phyloP scores from a whole-genome alignment of 2,329 filamentous ascomycete species.

The Alternaria arborescens region DNA sequence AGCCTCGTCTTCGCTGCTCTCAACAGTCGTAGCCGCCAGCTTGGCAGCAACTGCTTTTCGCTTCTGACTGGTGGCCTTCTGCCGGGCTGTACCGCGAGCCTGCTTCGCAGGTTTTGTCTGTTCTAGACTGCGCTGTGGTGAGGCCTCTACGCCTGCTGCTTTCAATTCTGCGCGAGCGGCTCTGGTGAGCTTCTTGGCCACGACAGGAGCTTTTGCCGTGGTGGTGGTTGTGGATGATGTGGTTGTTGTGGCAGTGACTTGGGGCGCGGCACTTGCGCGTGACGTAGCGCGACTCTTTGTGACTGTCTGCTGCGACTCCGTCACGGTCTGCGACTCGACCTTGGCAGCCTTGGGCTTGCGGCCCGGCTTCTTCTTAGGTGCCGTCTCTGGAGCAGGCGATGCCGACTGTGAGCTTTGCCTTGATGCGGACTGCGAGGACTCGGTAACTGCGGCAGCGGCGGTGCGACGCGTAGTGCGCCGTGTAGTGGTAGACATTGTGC shows the following conservation, averaged over 20 bases:
- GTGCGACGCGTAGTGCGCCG: conserved; percentile 30
- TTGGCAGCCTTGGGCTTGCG: conserved; percentile 23
- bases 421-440: conserved; percentile 17
- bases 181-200: conserved; percentile 24
- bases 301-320: conserved; percentile 17
- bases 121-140: conserved; percentile 28
- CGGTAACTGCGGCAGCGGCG: conserved; percentile 22
- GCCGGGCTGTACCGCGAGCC: conserved; percentile 10
- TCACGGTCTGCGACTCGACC: conserved; percentile 18
- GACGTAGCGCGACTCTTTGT: conserved; percentile 18
- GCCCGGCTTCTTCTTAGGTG: conserved; percentile 19
- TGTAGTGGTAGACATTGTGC: conserved; percentile 27
- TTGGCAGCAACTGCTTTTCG: conserved; percentile 16
- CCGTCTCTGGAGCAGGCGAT: conserved; percentile 14
- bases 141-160: conserved; percentile 20
- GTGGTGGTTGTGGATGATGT: conserved; percentile 8
- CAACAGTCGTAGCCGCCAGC: conserved; percentile 15
- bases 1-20: conserved; percentile 20
- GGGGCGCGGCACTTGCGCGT: conserved; percentile 19
- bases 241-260: conserved; percentile 15
- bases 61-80: conserved; percentile 14
- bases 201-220: conserved; percentile 3
- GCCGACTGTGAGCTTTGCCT: conserved; percentile 9
- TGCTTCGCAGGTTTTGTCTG: conserved; percentile 22
- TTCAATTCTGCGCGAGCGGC: conserved; percentile 21